Percentiles rank a stretch among this genome's conserved stretches.
These are phyloP conservation scores for Fraxinus sp. DNA, from an alignment of 305 asterid species.

Conservation along the genomic window DNA sequence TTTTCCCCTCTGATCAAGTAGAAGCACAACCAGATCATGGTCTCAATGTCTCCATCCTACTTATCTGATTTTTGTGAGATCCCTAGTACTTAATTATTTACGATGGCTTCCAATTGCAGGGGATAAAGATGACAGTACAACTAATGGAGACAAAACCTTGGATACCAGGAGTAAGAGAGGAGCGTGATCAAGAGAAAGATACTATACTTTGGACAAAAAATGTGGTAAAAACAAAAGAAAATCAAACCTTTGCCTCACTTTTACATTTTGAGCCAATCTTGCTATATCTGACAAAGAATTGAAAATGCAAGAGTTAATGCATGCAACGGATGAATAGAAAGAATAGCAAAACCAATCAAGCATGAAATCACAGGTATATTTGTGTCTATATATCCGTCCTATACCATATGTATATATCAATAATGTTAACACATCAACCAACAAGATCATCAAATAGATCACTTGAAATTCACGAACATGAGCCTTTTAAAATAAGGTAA, in stretches of 20 bases:
- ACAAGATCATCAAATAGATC: not conserved
- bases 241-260: conserved; percentile 86
- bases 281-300: conserved; percentile 60
- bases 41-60: not conserved
- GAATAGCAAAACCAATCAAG: not conserved
- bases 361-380: not conserved
- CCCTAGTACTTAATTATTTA: not conserved
- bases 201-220: not conserved
- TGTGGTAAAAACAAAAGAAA: conserved; percentile 5
- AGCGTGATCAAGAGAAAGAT: not conserved
- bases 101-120: not conserved
- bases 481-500: not conserved
- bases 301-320: conserved; percentile 13
- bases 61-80: not conserved
- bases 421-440: not conserved
- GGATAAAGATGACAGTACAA: not conserved
- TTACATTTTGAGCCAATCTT: conserved; percentile 74
- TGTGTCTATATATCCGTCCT: not conserved
- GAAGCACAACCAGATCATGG: not conserved
- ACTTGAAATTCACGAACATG: not conserved
- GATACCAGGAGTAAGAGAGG: not conserved
- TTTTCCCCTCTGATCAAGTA: not conserved
- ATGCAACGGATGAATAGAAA: not conserved
- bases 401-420: not conserved
- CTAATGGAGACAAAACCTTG: not conserved